A percentile compares a stretch with the other conserved stretches of the same genome.
These are phyloP conservation scores for Colletotrichum musicola DNA, from an alignment of 2,329 filamentous ascomycete genomes.

Conservation along the genomic window DNA sequence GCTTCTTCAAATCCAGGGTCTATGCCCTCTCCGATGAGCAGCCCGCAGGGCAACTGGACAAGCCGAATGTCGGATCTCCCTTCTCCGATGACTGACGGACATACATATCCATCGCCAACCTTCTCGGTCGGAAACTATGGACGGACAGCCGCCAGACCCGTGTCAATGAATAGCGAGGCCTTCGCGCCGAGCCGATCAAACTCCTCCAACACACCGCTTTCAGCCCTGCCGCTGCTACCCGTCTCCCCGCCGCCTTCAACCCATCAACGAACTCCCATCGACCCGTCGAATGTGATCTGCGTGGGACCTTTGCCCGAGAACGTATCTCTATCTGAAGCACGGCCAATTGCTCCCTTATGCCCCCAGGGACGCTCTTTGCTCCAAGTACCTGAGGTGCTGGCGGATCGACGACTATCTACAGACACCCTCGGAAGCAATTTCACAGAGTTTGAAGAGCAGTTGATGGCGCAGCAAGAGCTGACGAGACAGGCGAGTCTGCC, in stretches of 20 bases:
- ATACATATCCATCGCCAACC: conserved; percentile 38
- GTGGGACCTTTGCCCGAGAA: conserved; percentile 67
- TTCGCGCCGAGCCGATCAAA: conserved; percentile 47
- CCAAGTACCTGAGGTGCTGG: conserved; percentile 6
- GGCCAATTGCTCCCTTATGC: conserved; percentile 43
- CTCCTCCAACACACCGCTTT: conserved; percentile 43
- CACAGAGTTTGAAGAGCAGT: conserved; percentile 65
- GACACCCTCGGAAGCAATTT: conserved; percentile 69
- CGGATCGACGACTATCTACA: conserved; percentile 42
- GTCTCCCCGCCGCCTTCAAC: conserved; percentile 48
- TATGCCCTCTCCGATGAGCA: conserved; percentile 63
- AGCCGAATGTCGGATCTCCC: conserved; percentile 53
- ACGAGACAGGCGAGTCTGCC: conserved; percentile 43
- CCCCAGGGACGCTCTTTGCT: conserved; percentile 44
- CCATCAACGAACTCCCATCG: conserved; percentile 64
- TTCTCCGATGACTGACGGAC: conserved; percentile 53
- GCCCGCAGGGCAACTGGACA: conserved; percentile 59
- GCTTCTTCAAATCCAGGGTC: conserved; percentile 55
- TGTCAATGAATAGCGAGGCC: conserved; percentile 42
- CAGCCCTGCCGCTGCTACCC: conserved; percentile 40
- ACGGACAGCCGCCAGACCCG: conserved; percentile 13
- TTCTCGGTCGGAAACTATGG: conserved; percentile 44
- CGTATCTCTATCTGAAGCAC: conserved; percentile 53
- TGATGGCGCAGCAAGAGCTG: conserved; percentile 45
- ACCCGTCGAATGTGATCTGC: conserved; percentile 65